Percentiles rank a stretch among this genome's conserved stretches.
These are phyloP conservation scores for Angomonas deanei DNA, from an alignment of 208 protist genomes.

Conservation along the genomic window DNA sequence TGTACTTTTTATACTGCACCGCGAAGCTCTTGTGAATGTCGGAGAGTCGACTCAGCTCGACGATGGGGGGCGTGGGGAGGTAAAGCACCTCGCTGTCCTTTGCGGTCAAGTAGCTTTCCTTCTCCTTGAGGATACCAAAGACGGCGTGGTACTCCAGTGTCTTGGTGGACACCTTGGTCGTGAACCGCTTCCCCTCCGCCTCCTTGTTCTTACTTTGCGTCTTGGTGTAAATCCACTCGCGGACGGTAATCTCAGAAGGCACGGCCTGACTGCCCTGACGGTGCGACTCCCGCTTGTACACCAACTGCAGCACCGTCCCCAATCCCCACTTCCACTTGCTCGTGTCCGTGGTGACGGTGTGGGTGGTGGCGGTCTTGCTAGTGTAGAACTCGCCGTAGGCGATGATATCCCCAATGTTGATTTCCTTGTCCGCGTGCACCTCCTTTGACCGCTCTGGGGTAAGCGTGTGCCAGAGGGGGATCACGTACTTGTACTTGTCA, in stretches of 20 bases:
- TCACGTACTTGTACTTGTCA: background rate
- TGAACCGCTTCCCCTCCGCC: background rate
- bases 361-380: too few species aligned
- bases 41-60: too few species aligned
- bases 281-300: too few species aligned
- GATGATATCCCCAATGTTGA: constrained; percentile 2
- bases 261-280: too few species aligned
- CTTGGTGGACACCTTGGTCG: background rate
- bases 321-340: constrained; percentile 7
- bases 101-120: background rate
- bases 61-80: too few species aligned
- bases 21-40: too few species aligned
- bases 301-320: background rate
- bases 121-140: background rate
- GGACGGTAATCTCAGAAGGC: background rate
- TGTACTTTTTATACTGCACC: too few species aligned
- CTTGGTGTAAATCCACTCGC: background rate
- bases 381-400: constrained; percentile 7
- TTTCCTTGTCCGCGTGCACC: background rate
- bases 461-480: background rate
- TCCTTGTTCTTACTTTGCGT: background rate
- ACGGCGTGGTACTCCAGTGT: background rate
- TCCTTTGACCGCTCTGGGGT: background rate
- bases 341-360: too few species aligned
- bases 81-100: too few species aligned